Evolutionary conservation across 495 filamentous ascomycete species (phyloP).

Genomic region (Tuber brumale): DNA sequence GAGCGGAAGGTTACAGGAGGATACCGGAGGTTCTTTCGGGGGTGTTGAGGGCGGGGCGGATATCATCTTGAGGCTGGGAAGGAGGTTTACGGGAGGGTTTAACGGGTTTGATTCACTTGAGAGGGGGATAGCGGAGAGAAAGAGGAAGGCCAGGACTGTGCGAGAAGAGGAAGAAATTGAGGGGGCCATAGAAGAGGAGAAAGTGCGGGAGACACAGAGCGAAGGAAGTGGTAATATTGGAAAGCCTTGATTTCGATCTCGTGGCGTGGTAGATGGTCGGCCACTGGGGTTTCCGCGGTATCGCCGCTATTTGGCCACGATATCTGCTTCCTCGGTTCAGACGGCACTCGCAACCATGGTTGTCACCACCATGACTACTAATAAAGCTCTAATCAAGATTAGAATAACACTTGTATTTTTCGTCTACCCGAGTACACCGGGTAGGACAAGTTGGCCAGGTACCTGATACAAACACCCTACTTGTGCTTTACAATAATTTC

Average conservation of each 20-base stretch:
- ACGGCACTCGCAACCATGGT: background rate
- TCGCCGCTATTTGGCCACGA: background rate
- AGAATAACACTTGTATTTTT: background rate
- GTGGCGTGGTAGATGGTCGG: background rate
- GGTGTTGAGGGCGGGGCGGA: constrained; percentile 11
- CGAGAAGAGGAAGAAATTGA: background rate
- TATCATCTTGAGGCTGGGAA: constrained; percentile 17
- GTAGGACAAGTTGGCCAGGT: background rate
- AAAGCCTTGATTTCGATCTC: background rate
- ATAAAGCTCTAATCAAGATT: background rate
- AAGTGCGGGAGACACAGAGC: background rate
- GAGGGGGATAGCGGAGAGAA: background rate
- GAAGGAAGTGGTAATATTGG: background rate
- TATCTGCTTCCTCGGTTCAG: background rate
- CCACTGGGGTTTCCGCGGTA: background rate
- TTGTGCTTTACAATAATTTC: background rate
- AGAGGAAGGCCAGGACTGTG: background rate
- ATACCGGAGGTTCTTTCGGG: constrained; percentile 7
- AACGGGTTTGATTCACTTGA: constrained; percentile 13
- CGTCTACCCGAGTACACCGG: background rate
- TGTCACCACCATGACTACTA: background rate
- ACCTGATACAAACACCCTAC: background rate
- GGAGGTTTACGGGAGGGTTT: constrained; percentile 19
- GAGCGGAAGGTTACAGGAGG: background rate
- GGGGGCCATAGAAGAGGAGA: background rate